These are phyloP conservation scores for Glebionis coronaria DNA, from an alignment of 129 eudicot species.

Conservation along the genomic window DNA sequence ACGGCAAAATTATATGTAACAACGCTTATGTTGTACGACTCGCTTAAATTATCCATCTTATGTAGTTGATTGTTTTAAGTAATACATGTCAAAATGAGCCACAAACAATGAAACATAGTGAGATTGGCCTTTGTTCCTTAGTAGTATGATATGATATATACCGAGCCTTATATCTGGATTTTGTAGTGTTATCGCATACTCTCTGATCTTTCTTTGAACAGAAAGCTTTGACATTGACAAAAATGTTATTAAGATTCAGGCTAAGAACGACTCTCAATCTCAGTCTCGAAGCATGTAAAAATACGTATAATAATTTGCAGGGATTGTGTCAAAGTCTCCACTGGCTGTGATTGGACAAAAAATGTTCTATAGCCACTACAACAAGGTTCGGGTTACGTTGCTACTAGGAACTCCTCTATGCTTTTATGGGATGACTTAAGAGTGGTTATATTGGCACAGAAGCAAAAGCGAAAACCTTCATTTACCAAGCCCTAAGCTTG, in stretches of 20 bases:
- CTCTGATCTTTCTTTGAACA: no score
- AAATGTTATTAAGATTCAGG: background rate
- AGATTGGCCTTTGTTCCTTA: background rate
- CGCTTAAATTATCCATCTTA: background rate
- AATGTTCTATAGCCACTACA: slow-evolving; percentile 51
- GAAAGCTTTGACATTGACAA: no score
- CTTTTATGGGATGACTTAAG: slow-evolving; percentile 69
- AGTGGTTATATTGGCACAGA: slow-evolving; percentile 55
- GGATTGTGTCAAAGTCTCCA: slow-evolving; percentile 73
- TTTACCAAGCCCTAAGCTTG: slow-evolving; percentile 75
- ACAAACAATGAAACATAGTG: background rate
- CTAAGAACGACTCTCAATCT: no score
- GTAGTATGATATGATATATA: background rate
- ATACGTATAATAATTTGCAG: slow-evolving; percentile 32
- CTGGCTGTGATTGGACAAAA: slow-evolving; percentile 80
- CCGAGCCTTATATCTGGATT: background rate
- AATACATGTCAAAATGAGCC: background rate
- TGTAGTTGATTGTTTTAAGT: background rate
- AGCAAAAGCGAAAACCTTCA: slow-evolving; percentile 59
- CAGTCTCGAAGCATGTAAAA: background rate
- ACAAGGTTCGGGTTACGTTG: slow-evolving; percentile 83
- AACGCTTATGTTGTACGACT: no score
- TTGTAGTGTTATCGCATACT: no score
- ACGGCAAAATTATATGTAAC: no score
- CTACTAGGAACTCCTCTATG: slow-evolving; percentile 86